Conservation (phyloP, 352 stramenopile species). For the Pythium coloratum region DNA sequence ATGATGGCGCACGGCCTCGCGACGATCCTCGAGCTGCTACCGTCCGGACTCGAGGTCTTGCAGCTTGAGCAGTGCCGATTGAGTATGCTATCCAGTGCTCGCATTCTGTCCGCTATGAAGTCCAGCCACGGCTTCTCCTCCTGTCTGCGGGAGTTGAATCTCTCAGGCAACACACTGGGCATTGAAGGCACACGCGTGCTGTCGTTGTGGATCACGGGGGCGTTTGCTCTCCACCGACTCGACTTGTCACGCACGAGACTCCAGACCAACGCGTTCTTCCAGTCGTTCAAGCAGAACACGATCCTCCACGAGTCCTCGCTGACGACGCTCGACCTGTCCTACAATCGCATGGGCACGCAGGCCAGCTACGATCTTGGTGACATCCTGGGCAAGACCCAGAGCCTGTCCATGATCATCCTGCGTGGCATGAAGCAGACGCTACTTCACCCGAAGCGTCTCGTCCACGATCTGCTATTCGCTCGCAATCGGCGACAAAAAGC, state of each 20-base stretch:
- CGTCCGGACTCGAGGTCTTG: constrained; percentile 49
- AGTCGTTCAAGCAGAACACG: constrained; percentile 62
- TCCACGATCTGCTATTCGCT: constrained; percentile 2
- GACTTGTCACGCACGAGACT: constrained; percentile 62
- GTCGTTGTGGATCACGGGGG: constrained; percentile 52
- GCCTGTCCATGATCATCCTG: constrained; percentile 56
- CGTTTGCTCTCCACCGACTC: constrained; percentile 55
- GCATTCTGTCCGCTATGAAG: constrained; percentile 45
- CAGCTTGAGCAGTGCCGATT: constrained; percentile 57
- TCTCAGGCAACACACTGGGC: constrained; percentile 58
- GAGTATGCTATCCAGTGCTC: constrained; percentile 32
- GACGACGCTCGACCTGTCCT: constrained; percentile 58
- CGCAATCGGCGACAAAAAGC: neutral
- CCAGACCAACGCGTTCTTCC: constrained; percentile 52
- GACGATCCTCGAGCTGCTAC: constrained; percentile 49
- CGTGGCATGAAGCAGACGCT: constrained; percentile 51
- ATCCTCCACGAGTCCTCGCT: constrained; percentile 70
- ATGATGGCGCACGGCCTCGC: constrained; percentile 49
- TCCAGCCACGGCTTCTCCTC: constrained; percentile 49
- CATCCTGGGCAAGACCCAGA: constrained; percentile 67
- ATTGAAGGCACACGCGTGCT: constrained; percentile 46
- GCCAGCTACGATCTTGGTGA: constrained; percentile 54
- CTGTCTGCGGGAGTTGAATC: constrained; percentile 52
- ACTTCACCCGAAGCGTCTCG: constrained; percentile 8
- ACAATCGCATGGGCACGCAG: constrained; percentile 57